Evolutionary conservation across 164 flowering plant genomes (phyloP), one percentile per base, ranked within the genome.

Genomic region (Dillenia turbinata): DNA sequence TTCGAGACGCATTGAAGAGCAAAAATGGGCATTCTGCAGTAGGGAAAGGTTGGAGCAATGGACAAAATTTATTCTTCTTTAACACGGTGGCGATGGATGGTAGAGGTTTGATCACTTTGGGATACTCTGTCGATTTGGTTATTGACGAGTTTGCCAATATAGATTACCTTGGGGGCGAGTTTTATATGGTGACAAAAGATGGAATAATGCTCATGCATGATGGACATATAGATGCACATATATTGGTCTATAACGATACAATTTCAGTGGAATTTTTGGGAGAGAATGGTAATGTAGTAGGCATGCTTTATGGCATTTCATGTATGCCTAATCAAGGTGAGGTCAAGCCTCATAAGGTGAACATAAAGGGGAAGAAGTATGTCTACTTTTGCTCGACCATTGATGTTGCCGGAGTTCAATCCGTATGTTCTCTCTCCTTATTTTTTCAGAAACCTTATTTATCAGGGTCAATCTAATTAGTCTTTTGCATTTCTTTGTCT

Each of bases 51-150:
- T 81, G 81, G 87, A 71, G 61, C 11, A 48, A 62, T 33, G 60
- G 9, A 54, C 53, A 60, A 10, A 69, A 73, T 24, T 69, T 47
- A 33, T 12, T 83, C 8, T 63, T 84, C 54, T 63, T 75, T 11
- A 65, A 52, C 60, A 68, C 74, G 1, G 78, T 68, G 12, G 47
- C 77, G 2, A 12, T 85, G 3, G 47, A 65, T 58, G 78, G 73
- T 56, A 51, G 13, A 7, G 89, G 81, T 47, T 74, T 74, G 44
- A 14, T 87, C 14, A 79, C 89, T 10, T 49, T 89, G 22, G 89
- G 88, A 47, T 73, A 79, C 62, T 56, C 79, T 0, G 66, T 75
- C 10, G 57, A 77, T 48, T 52, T 12, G 16, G n/a, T 84, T 1
- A 66, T 40, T 0, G 40, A 52, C 53, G 59, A 69, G 44, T 70